These are phyloP conservation scores for Xerocomus cyaneibrunnescens DNA, from an alignment of 1,284 basidiomycete species.

Conservation along the genomic window DNA sequence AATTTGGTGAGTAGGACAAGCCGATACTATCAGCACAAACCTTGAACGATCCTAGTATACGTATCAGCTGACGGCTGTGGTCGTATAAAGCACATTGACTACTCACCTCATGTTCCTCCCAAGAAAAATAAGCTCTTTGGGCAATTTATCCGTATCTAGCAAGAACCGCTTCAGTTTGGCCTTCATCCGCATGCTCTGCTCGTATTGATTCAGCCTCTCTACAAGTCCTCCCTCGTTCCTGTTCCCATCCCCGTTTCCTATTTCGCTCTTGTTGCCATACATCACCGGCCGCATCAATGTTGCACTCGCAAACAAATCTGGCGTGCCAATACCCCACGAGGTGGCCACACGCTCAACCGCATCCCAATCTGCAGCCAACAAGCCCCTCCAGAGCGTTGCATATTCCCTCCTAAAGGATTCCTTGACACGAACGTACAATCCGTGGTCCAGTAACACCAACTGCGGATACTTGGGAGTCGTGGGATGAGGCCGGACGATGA, in stretches of 20 bases:
- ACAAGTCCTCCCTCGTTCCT: slow-evolving; percentile 18
- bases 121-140: slow-evolving; percentile 81
- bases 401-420: slow-evolving; percentile 70
- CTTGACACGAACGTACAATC: slow-evolving; percentile 74
- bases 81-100: neutral
- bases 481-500: slow-evolving; percentile 79
- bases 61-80: neutral
- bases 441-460: slow-evolving; percentile 87
- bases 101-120: slow-evolving; percentile 71
- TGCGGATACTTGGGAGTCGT: slow-evolving; percentile 55
- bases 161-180: slow-evolving; percentile 59
- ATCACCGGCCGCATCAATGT: slow-evolving; percentile 63
- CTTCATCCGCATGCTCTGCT: slow-evolving; percentile 65
- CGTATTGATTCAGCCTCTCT: slow-evolving; percentile 51
- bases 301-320: slow-evolving; percentile 76
- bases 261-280: slow-evolving; percentile 30
- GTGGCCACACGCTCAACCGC: slow-evolving; percentile 61
- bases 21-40: slow-evolving; percentile 27
- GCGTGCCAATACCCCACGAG: slow-evolving; percentile 79
- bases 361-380: slow-evolving; percentile 70
- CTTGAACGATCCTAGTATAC: slow-evolving; percentile 58
- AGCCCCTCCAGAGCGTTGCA: slow-evolving; percentile 75
- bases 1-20: neutral
- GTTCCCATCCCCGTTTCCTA: slow-evolving; percentile 20
- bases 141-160: slow-evolving; percentile 65